A percentile compares a stretch with the other conserved stretches of the same genome.
phyloP scores from a whole-genome alignment of 371 early-diverging fungal genomes.

The Rhizopus sp. region DNA sequence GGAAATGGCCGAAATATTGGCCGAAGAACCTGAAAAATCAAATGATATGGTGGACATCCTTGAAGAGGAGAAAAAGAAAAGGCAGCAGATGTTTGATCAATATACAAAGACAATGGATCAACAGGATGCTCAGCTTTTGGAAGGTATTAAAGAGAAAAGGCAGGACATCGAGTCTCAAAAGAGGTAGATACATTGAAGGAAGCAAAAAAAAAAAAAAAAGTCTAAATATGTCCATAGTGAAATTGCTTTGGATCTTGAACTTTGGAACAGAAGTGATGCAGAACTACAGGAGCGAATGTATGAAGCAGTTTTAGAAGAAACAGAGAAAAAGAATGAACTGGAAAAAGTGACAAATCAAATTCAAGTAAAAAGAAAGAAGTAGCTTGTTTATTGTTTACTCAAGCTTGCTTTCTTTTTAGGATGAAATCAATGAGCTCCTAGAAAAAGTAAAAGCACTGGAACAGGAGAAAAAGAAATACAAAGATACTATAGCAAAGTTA shows the following conservation, averaged over 20 bases:
- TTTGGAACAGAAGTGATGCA: not conserved
- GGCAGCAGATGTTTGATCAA: not conserved
- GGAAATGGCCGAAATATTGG: not conserved
- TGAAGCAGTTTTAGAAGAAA: not conserved
- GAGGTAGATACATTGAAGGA: not conserved
- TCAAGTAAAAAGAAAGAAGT: not conserved
- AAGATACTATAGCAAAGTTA: not conserved
- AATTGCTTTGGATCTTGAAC: constrained; percentile 1
- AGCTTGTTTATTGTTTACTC: too few species aligned
- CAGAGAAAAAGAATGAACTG: not conserved
- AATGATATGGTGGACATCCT: not conserved
- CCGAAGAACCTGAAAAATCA: not conserved
- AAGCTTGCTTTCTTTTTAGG: not conserved
- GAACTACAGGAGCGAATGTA: not conserved
- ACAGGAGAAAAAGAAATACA: not conserved
- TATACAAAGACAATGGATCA: not conserved
- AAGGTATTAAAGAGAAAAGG: not conserved
- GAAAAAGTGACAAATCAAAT: not conserved
- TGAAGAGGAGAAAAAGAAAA: not conserved
- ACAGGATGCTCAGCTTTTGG: not conserved
- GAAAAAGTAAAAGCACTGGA: not conserved
- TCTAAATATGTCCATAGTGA: not conserved
- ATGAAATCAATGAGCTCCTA: not conserved
- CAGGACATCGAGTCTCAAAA: not conserved
- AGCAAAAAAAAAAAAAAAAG: not conserved